Evolutionary conservation across 2,329 filamentous ascomycete genomes (phyloP).

Genomic region (Phaeosphaeria sp.): DNA sequence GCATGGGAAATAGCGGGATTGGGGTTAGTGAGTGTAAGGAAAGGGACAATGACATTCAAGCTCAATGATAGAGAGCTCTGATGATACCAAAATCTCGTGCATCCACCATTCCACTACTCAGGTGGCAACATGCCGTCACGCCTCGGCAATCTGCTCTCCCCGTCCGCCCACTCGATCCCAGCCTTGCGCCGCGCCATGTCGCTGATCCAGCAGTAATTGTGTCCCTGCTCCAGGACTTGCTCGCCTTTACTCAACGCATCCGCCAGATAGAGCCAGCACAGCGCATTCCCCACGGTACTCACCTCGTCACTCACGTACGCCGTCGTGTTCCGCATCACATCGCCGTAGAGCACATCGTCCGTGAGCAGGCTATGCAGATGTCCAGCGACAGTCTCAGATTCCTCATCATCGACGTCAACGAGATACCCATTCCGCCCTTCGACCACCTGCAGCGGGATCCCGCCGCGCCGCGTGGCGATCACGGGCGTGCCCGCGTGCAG

Average conservation of each 20-base stretch:
- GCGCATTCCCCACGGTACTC: conserved; percentile 78
- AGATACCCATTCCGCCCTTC: conserved; percentile 76
- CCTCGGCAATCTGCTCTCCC: conserved; percentile 67
- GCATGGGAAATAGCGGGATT: neutral
- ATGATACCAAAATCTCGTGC: neutral
- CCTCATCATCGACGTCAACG: conserved; percentile 73
- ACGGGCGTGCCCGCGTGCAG: conserved; percentile 80
- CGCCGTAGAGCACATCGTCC: no score
- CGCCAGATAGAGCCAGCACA: conserved; percentile 80
- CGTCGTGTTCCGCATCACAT: conserved; percentile 67
- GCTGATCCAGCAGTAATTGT: conserved; percentile 72
- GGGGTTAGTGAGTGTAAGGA: neutral
- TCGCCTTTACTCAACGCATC: conserved; percentile 68
- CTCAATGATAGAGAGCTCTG: neutral
- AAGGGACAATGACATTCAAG: neutral
- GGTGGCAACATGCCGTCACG: neutral
- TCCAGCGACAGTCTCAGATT: conserved; percentile 67
- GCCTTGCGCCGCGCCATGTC: conserved; percentile 75
- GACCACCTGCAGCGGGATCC: conserved; percentile 80
- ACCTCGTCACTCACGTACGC: conserved; percentile 80
- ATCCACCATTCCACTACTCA: neutral
- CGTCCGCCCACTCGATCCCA: conserved; percentile 52
- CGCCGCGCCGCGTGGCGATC: conserved; percentile 77
- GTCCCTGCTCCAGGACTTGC: conserved; percentile 59
- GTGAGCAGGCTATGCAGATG: conserved; percentile 72